phyloP scores from a whole-genome alignment of 257 asterid genomes.

The Cruciata laevipes region DNA sequence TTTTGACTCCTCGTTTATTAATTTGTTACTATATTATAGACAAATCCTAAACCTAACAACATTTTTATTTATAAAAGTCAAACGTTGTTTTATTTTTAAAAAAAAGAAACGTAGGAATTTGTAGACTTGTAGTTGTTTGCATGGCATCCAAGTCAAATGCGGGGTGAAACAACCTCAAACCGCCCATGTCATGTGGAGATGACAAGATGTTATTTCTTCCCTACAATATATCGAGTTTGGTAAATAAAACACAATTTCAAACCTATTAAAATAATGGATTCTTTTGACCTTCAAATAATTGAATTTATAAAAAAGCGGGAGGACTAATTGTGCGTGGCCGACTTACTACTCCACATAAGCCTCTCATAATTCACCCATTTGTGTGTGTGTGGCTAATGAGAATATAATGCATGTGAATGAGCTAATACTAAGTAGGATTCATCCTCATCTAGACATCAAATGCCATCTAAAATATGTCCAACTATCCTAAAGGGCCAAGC shows the following conservation, averaged over 20 bases:
- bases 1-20: too few species aligned
- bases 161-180: not conserved
- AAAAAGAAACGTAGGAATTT: too few species aligned
- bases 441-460: constrained; percentile 2
- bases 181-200: not conserved
- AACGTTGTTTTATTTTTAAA: too few species aligned
- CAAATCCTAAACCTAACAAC: too few species aligned
- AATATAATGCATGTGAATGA: constrained; percentile 1
- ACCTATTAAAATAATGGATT: not conserved
- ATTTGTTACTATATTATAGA: too few species aligned
- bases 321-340: not conserved
- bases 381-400: not conserved
- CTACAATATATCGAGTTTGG: not conserved
- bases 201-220: not conserved
- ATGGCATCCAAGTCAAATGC: not conserved
- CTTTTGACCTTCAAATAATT: not conserved
- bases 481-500: too few species aligned
- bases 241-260: too few species aligned
- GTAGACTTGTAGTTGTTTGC: not conserved
- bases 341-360: not conserved
- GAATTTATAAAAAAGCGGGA: not conserved
- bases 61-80: too few species aligned
- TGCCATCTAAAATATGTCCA: too few species aligned
- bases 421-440: not conserved
- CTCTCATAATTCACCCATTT: not conserved